These are phyloP conservation scores for Kokia cookei DNA, from an alignment of 441 rosid species.

Conservation along the genomic window DNA sequence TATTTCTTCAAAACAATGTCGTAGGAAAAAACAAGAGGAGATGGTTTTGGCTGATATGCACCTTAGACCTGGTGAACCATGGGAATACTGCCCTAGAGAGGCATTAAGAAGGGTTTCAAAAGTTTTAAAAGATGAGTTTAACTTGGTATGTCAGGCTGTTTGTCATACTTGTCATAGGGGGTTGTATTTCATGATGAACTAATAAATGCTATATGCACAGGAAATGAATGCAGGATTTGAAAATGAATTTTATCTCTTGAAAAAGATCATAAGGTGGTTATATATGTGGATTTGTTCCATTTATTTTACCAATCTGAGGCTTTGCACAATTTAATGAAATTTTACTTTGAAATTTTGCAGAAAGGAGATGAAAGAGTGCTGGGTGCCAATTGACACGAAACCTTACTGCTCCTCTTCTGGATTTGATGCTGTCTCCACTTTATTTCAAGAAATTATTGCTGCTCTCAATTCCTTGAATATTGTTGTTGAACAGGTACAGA, in stretches of 20 bases:
- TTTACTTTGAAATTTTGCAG: conserved; percentile 27
- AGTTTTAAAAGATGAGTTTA: conserved; percentile 75
- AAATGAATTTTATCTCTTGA: conserved; percentile 82
- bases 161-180: background rate
- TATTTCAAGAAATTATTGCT: conserved; percentile 62
- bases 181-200: conserved; percentile 11
- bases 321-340: background rate
- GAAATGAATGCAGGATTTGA: conserved; percentile 96
- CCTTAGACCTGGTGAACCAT: conserved; percentile 72
- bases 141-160: conserved; percentile 45
- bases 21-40: conserved; percentile 68
- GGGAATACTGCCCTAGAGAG: conserved; percentile 97
- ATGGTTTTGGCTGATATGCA: conserved; percentile 97
- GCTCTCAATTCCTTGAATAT: conserved; percentile 63
- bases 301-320: background rate
- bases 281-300: background rate
- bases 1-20: background rate
- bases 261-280: conserved; percentile 48
- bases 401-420: conserved; percentile 75
- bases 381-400: conserved; percentile 70
- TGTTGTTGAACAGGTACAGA: conserved; percentile 72
- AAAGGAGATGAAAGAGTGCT: conserved; percentile 71
- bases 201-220: conserved; percentile 28
- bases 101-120: conserved; percentile 64
- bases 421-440: conserved; percentile 54